Conservation (phyloP, 2,329 filamentous ascomycete species). For the Aspergillus intermedius region DNA sequence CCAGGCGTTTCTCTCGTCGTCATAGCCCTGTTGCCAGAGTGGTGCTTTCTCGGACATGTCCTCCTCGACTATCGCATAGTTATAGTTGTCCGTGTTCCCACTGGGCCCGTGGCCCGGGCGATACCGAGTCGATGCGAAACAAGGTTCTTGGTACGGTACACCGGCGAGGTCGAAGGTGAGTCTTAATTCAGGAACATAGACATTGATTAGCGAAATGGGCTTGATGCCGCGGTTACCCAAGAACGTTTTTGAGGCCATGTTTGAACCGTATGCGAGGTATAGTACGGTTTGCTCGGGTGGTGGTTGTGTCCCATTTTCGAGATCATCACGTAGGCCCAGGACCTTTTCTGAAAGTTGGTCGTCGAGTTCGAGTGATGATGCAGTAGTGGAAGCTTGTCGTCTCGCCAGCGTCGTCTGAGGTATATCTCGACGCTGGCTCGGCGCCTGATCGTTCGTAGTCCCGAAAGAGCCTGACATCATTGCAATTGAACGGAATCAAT, state of each 20-base stretch:
- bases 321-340: not conserved
- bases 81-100: no score
- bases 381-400: conserved; percentile 16
- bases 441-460: not conserved
- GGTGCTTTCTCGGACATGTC: conserved; percentile 22
- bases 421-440: not conserved
- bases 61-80: no score
- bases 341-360: conserved; percentile 16
- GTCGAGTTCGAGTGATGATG: conserved; percentile 19
- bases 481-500: no score
- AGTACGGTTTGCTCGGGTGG: conserved; percentile 52
- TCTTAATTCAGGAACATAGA: conserved; percentile 68
- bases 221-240: conserved; percentile 68
- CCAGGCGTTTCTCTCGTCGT: conserved; percentile 58
- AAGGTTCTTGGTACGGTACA: conserved; percentile 80
- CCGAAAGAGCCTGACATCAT: not conserved
- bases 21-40: conserved; percentile 17
- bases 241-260: conserved; percentile 75
- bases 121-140: conserved; percentile 74
- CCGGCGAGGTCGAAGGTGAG: conserved; percentile 83
- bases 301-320: not conserved
- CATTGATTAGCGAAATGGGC: conserved; percentile 73
- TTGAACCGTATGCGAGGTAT: conserved; percentile 88
- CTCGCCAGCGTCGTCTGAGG: not conserved
- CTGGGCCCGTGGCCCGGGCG: conserved; percentile 27